Conservation (phyloP, 495 filamentous ascomycete species). For the Penicillium herquei region DNA sequence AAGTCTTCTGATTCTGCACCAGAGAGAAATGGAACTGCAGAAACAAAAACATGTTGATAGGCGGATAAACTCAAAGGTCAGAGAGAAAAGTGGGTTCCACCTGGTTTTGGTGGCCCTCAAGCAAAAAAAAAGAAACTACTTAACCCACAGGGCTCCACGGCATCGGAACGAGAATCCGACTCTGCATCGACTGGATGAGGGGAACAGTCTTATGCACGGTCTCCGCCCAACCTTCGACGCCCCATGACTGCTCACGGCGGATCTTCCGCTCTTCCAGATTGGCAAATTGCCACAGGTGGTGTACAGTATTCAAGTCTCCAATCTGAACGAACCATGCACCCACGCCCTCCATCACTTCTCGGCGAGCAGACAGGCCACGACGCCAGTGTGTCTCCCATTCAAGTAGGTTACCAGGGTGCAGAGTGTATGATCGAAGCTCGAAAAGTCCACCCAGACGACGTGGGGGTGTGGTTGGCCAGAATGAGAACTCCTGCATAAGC, state of each 20-base stretch:
- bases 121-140: neutral
- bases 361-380: constrained; percentile 80
- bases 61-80: neutral
- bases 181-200: constrained; percentile 94
- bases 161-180: constrained; percentile 88
- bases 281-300: constrained; percentile 98
- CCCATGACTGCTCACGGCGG: constrained; percentile 91
- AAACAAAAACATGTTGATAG: neutral
- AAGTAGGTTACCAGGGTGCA: constrained; percentile 90
- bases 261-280: constrained; percentile 92
- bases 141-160: constrained; percentile 91
- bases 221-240: constrained; percentile 92
- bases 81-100: neutral
- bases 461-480: constrained; percentile 95
- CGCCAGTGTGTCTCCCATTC: constrained; percentile 99
- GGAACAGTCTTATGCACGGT: constrained; percentile 99
- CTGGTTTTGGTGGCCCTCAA: neutral
- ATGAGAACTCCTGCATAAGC: constrained; percentile 98
- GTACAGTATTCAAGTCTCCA: constrained; percentile 94
- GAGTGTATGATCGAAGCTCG: constrained; percentile 94
- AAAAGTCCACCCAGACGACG: constrained; percentile 89
- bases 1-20: neutral
- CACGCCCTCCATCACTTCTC: constrained; percentile 97
- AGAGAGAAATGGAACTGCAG: neutral
- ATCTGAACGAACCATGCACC: constrained; percentile 99